Evolutionary conservation across 441 rosid genomes (phyloP).

Genomic region (Jatropha podagrica): DNA sequence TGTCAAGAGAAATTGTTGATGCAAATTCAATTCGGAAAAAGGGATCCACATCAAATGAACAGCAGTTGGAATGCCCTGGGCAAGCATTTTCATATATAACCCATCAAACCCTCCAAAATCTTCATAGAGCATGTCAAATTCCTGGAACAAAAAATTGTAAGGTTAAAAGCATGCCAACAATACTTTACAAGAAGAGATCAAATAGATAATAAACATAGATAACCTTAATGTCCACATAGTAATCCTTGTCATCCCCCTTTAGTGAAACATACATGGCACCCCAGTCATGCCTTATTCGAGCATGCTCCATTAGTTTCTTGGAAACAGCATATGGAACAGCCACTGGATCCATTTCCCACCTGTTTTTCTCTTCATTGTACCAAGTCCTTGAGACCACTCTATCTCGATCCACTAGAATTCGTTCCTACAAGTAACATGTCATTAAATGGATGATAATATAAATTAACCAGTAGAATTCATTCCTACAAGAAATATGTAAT

Average conservation of each 20-base stretch:
- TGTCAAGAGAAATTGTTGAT: conserved; percentile 69
- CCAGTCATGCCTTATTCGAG: conserved; percentile 95
- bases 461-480: conserved; percentile 56
- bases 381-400: conserved; percentile 89
- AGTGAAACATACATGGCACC: conserved; percentile 76
- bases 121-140: conserved; percentile 82
- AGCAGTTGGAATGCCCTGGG: conserved; percentile 73
- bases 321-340: conserved; percentile 92
- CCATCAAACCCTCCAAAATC: conserved; percentile 96
- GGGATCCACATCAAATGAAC: conserved; percentile 96
- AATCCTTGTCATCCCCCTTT: conserved; percentile 87
- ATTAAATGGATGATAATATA: conserved; percentile 10
- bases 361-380: conserved; percentile 70
- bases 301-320: conserved; percentile 71
- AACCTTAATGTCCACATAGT: conserved; percentile 79
- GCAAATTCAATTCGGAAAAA: conserved; percentile 73
- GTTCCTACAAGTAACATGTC: conserved; percentile 53
- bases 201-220: conserved; percentile 21
- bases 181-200: conserved; percentile 19
- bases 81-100: conserved; percentile 90
- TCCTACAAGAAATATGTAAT: conserved; percentile 48
- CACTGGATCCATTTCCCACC: conserved; percentile 92
- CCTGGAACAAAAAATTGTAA: conserved; percentile 49
- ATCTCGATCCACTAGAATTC: conserved; percentile 84
- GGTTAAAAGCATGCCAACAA: conserved; percentile 28